Percentiles rank a stretch among this genome's conserved stretches.
These are phyloP conservation scores for Nicotiana paniculata DNA, from an alignment of 257 asterid species.

Conservation along the genomic window DNA sequence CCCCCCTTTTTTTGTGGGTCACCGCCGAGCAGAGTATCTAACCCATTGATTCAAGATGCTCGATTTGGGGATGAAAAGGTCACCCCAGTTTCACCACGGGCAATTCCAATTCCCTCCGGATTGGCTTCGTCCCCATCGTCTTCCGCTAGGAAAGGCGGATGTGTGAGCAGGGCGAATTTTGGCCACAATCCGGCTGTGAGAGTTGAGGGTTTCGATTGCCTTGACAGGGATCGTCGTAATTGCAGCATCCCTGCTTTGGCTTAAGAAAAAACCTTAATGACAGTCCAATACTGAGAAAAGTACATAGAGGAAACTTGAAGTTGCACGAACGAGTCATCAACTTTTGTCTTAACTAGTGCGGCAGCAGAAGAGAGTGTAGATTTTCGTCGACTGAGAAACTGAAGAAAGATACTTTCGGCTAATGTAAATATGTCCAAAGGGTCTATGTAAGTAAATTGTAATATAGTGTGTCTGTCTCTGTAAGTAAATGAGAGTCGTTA, in stretches of 20 bases:
- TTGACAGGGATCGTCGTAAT: conserved; percentile 80
- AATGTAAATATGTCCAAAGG: conserved; percentile 44
- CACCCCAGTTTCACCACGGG: conserved; percentile 56
- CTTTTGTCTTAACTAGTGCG: neutral
- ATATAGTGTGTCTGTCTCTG: conserved; percentile 23
- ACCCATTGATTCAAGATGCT: conserved; percentile 90
- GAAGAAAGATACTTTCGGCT: conserved; percentile 26
- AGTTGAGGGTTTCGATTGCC: conserved; percentile 95
- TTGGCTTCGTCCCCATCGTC: conserved; percentile 51
- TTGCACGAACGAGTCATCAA: neutral
- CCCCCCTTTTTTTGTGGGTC: conserved; percentile 99
- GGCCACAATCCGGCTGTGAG: conserved; percentile 90
- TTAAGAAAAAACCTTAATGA: conserved; percentile 13
- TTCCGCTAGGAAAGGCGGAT: conserved; percentile 53
- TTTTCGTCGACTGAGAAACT: conserved; percentile 13
- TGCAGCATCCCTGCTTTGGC: conserved; percentile 97
- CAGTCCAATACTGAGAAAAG: neutral
- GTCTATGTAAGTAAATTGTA: conserved; percentile 11
- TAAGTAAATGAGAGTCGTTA: conserved; percentile 31
- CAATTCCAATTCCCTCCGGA: conserved; percentile 52
- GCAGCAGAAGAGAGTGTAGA: conserved; percentile 18
- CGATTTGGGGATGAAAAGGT: conserved; percentile 66
- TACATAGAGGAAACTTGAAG: conserved; percentile 10
- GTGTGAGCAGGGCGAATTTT: conserved; percentile 62
- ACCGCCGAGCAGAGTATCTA: conserved; percentile 99